Evolutionary conservation across 768 basidiomycete species (phyloP).

Genomic region (Phanerochaete carnosa): DNA sequence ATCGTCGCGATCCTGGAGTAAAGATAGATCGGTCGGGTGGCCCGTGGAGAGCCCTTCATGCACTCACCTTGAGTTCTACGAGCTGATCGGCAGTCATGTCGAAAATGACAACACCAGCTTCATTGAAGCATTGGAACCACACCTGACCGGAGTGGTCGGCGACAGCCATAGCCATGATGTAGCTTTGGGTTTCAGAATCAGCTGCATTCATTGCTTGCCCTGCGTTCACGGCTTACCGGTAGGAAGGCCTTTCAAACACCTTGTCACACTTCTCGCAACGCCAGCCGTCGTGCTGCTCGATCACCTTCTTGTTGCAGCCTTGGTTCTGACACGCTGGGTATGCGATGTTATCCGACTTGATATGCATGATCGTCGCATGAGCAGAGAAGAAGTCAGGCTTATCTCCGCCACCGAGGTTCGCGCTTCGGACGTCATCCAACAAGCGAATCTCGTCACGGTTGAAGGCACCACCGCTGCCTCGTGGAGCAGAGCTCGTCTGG

Average conservation of each 20-base stretch:
- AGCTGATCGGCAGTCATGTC: constrained; percentile 79
- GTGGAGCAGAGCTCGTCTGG: constrained; percentile 45
- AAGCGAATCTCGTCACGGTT: constrained; percentile 72
- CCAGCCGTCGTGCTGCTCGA: constrained; percentile 69
- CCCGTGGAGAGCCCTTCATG: not conserved
- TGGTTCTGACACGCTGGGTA: constrained; percentile 87
- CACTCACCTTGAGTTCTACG: constrained; percentile 60
- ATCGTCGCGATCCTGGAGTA: constrained; percentile 55
- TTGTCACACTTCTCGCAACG: constrained; percentile 90
- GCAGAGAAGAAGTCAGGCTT: constrained; percentile 77
- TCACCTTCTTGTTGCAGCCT: constrained; percentile 88
- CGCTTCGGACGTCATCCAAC: constrained; percentile 74
- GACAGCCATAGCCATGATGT: constrained; percentile 81
- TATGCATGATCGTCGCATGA: constrained; percentile 82
- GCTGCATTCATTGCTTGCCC: too few species aligned
- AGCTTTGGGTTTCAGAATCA: too few species aligned
- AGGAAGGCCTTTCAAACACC: constrained; percentile 64
- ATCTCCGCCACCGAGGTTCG: constrained; percentile 71
- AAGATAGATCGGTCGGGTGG: not conserved
- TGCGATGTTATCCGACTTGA: constrained; percentile 75
- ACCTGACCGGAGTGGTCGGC: constrained; percentile 87
- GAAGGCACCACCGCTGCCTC: constrained; percentile 43
- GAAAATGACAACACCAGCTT: constrained; percentile 75
- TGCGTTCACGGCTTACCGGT: constrained; percentile 69
- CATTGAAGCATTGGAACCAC: constrained; percentile 97